Evolutionary conservation across 176 grass and related monocot species (phyloP), one percentile per base, ranked within the genome.

Genomic region (Avena insularis): DNA sequence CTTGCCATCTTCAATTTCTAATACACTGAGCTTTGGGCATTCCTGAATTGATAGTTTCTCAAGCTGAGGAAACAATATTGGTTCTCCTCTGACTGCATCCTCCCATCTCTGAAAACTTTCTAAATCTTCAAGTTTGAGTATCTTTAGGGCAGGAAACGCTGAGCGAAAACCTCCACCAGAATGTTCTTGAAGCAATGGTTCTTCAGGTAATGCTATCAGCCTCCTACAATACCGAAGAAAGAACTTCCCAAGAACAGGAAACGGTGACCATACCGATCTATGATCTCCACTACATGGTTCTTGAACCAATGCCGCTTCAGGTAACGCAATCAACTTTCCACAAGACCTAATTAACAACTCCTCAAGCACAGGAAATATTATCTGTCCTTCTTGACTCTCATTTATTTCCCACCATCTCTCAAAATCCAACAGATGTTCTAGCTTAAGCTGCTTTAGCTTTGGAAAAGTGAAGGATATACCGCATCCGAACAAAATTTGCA

Each of bases 261-360:
- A 71, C 11, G 14, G 0, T 19, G 65, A 68, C 14, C 2, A 14
- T 4, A 20, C 66, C 8, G 19, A 20, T 10, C 0, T 69, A 29
- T 29, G 29, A 66, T 5, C 64, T 8, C 6, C 64, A 67, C 5
- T 12, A 35, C 12, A 67, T 2, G 5, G 0, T 46, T 15, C n/a
- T 46, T 0, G 38, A 1, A 47, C 3, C 3, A 48, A 9, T 16
- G 61, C 1, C 8, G 46, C 61, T 68, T n/a, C 47, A 0, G 49
- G 29, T 6, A 83, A 71, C 6, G 19, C 31, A 6, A 2, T 6
- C 3, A 83, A 0, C 47, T 68, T 54, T 36, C 6, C 0, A 31
- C 80, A 82, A 5, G 4, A 0, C 0, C 0, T 0, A 4, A 58
- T 6, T 1, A 3, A 2, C 8, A 83, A 16, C 8, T 58, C 19